Evolutionary conservation across 2,329 filamentous ascomycete species (phyloP).

Genomic region (Penicillium digitatum): DNA sequence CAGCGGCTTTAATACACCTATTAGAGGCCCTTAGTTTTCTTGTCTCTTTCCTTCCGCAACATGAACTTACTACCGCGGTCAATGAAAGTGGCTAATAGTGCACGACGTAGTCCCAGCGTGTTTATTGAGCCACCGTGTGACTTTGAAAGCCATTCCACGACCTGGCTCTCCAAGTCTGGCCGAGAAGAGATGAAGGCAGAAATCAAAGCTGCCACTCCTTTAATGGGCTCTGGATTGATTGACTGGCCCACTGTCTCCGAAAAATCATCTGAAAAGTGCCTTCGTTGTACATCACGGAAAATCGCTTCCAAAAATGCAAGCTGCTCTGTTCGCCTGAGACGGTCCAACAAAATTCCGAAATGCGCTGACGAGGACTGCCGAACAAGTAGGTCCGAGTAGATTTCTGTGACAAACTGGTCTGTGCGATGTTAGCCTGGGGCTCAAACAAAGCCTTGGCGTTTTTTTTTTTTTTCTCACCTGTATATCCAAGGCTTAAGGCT

Average conservation of each 20-base stretch:
- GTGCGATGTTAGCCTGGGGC: constrained; percentile 12
- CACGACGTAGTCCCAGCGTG: constrained; percentile 62
- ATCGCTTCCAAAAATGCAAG: constrained; percentile 44
- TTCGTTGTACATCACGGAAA: constrained; percentile 44
- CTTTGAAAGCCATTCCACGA: constrained; percentile 63
- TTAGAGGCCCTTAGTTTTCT: constrained; percentile 9
- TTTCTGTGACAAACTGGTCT: constrained; percentile 41
- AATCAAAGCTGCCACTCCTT: constrained; percentile 58
- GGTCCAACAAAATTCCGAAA: constrained; percentile 40
- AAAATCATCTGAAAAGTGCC: constrained; percentile 32
- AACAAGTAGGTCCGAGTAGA: constrained; percentile 39
- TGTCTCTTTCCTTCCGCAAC: not conserved
- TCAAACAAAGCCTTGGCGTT: not conserved
- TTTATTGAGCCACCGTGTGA: constrained; percentile 64
- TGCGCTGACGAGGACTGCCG: constrained; percentile 24
- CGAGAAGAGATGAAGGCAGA: constrained; percentile 48
- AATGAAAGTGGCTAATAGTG: constrained; percentile 57
- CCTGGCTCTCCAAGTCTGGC: constrained; percentile 48
- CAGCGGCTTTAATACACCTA: constrained; percentile 43
- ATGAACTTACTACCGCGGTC: constrained; percentile 46
- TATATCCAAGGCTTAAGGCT: constrained; percentile 67
- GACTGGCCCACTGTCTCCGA: constrained; percentile 11
- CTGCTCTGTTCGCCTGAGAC: constrained; percentile 49
- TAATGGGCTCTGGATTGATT: constrained; percentile 40
- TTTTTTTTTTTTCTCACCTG: constrained; percentile 49